Evolutionary conservation across 2,329 filamentous ascomycete species (phyloP).

Genomic region (Aureobasidium melanogenum): DNA sequence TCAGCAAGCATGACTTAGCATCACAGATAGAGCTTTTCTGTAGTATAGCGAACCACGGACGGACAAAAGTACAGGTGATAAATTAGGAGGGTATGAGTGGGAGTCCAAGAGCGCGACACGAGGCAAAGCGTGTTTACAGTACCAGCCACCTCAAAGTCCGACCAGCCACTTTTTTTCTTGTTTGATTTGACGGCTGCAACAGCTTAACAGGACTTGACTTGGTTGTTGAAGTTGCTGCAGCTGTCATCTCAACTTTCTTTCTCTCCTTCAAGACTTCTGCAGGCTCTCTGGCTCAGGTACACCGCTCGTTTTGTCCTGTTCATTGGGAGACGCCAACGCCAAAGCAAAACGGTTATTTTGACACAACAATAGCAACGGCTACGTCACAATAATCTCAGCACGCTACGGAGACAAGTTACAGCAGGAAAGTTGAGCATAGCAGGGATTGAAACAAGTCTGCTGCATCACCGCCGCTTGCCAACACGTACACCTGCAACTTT

Average conservation of each 20-base stretch:
- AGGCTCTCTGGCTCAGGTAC: neutral
- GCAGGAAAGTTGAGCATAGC: neutral
- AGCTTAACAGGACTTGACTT: neutral
- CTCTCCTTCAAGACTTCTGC: neutral
- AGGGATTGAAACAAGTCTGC: neutral
- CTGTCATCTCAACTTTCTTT: neutral
- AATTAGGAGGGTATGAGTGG: neutral
- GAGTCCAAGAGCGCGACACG: neutral
- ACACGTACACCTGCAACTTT: neutral
- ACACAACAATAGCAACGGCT: slow-evolving; percentile 11
- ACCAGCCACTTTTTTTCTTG: slow-evolving; percentile 1
- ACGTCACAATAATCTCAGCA: neutral
- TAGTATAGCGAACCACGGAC: neutral
- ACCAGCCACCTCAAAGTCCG: slow-evolving; percentile 4
- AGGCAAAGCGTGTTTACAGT: slow-evolving; percentile 2
- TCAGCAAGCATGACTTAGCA: neutral
- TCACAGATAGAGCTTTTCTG: neutral
- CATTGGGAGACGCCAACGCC: slow-evolving; percentile 10
- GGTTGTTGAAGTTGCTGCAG: neutral
- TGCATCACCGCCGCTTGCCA: neutral
- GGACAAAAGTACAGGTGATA: neutral
- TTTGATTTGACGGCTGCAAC: neutral
- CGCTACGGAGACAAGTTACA: neutral
- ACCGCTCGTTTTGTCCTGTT: slow-evolving; percentile 4
- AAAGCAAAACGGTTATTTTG: slow-evolving; percentile 2